These are phyloP conservation scores for Cantharellus cinnabarinus DNA, from an alignment of 768 basidiomycete species.

Conservation along the genomic window DNA sequence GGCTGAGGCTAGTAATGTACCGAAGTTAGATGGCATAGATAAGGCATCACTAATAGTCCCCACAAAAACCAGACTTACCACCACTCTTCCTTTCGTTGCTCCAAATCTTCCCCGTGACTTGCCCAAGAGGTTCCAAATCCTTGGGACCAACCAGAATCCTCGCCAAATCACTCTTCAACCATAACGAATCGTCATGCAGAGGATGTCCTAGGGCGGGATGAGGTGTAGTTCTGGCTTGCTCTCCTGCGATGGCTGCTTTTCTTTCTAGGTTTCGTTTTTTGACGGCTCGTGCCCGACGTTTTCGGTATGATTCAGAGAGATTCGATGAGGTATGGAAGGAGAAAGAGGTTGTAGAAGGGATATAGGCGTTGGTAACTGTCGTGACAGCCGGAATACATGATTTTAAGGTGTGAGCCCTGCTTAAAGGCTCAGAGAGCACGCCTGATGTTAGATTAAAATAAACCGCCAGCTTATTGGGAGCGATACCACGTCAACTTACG, in stretches of 20 bases:
- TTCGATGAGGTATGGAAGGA: conserved; percentile 12
- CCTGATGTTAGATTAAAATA: too few relatives aligned
- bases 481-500: too few relatives aligned
- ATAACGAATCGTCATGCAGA: conserved; percentile 41
- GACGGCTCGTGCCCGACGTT: conserved; percentile 14
- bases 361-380: too few relatives aligned
- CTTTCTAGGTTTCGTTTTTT: conserved; percentile 17
- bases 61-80: not conserved
- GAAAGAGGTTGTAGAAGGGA: not conserved
- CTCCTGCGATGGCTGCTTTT: conserved; percentile 23
- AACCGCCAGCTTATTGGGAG: too few relatives aligned
- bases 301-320: conserved; percentile 9
- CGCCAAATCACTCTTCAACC: conserved; percentile 47
- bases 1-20: conserved; percentile 7
- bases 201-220: conserved; percentile 61
- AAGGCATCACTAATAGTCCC: not conserved
- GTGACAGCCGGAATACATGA: too few relatives aligned
- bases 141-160: conserved; percentile 37
- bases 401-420: too few relatives aligned
- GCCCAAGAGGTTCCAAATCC: conserved; percentile 16
- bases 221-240: conserved; percentile 24
- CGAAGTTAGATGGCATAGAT: not conserved
- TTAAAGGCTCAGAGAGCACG: too few relatives aligned
- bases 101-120: not conserved
- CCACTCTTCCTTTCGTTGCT: not conserved